Conservation (phyloP, 495 filamentous ascomycete genomes). For the Endocarpon pusillum region DNA sequence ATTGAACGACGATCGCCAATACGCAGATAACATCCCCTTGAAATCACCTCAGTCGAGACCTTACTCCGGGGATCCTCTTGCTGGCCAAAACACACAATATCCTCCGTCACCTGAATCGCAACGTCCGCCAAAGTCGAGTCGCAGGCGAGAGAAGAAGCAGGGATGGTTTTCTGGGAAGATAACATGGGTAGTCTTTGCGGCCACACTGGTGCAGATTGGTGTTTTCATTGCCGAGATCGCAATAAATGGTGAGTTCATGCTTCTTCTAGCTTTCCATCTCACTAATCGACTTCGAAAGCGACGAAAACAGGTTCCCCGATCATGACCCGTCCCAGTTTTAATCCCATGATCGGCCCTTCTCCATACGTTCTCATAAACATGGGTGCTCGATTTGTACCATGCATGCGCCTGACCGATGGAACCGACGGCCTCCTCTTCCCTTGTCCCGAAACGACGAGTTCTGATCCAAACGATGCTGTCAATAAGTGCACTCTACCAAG, state of each 20-base stretch:
- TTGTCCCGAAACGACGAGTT: slow-evolving; percentile 59
- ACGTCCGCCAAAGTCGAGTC: slow-evolving; percentile 7
- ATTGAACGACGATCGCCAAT: slow-evolving; percentile 23
- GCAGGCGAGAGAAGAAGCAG: slow-evolving; percentile 18
- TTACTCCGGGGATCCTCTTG: slow-evolving; percentile 17
- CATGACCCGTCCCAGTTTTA: slow-evolving; percentile 69
- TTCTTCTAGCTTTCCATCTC: slow-evolving; percentile 1
- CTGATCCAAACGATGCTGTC: slow-evolving; percentile 20
- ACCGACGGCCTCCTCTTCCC: slow-evolving; percentile 39
- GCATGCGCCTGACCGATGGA: slow-evolving; percentile 70
- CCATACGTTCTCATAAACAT: slow-evolving; percentile 85
- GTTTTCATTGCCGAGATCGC: slow-evolving; percentile 89
- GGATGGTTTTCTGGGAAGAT: slow-evolving; percentile 43
- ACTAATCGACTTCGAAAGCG: slow-evolving; percentile 10
- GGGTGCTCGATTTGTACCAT: slow-evolving; percentile 83
- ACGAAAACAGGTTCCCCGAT: slow-evolving; percentile 47
- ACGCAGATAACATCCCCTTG: slow-evolving; percentile 35
- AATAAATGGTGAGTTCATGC: slow-evolving; percentile 50
- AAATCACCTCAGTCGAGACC: slow-evolving; percentile 20
- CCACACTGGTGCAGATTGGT: slow-evolving; percentile 58
- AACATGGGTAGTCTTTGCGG: slow-evolving; percentile 66
- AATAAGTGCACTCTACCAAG: slow-evolving; percentile 54
- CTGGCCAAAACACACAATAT: slow-evolving; percentile 27
- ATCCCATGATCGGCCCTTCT: slow-evolving; percentile 93
- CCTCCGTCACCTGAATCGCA: slow-evolving; percentile 15